Conservation (phyloP, 139 green algal species). For the Nannochloris sp. region DNA sequence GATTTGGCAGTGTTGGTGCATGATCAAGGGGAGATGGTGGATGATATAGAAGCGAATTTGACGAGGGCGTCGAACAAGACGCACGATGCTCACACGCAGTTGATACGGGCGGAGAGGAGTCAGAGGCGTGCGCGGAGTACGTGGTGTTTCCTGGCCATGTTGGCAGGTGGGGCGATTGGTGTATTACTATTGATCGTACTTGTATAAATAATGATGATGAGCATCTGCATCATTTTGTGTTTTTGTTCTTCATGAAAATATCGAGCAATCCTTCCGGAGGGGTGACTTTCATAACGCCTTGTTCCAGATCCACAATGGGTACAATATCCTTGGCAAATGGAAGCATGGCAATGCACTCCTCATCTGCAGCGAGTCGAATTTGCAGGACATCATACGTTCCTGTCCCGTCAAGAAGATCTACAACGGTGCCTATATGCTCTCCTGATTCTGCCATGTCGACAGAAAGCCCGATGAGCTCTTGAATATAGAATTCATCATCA, state of each 20-base stretch:
- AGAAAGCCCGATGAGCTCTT: constrained; percentile 26
- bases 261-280: constrained; percentile 35
- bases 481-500: constrained; percentile 47
- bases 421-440: constrained; percentile 22
- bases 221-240: background rate
- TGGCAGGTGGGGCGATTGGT: constrained; percentile 22
- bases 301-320: constrained; percentile 26
- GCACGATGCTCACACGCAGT: constrained; percentile 30
- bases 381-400: constrained; percentile 35
- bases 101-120: constrained; percentile 36
- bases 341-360: constrained; percentile 10
- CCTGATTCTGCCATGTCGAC: constrained; percentile 19
- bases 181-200: constrained; percentile 40
- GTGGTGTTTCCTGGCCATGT: constrained; percentile 38
- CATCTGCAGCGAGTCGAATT: constrained; percentile 17
- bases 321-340: constrained; percentile 41
- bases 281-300: constrained; percentile 9
- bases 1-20: constrained; percentile 80
- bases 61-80: constrained; percentile 29
- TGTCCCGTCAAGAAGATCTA: constrained; percentile 37
- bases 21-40: constrained; percentile 64
- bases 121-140: constrained; percentile 36
- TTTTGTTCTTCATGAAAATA: background rate
- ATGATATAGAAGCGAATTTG: constrained; percentile 62
- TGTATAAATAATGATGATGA: constrained; percentile 10